These are phyloP conservation scores for Rhizopogon vesiculosus DNA, from an alignment of 768 basidiomycete species.

Conservation along the genomic window DNA sequence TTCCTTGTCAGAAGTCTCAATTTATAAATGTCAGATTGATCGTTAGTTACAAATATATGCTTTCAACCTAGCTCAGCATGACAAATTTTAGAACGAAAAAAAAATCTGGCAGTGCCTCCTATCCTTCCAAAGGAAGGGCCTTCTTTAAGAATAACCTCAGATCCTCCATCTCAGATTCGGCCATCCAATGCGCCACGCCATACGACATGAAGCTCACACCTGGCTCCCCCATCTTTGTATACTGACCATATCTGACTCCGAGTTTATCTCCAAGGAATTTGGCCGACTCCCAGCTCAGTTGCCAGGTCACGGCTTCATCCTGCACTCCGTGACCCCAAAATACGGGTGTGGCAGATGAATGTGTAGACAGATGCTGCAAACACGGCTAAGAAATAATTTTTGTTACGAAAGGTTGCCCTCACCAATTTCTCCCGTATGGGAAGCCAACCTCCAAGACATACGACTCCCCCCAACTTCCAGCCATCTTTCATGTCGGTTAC, in stretches of 20 bases:
- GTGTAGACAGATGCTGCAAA: constrained; percentile 53
- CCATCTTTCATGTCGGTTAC: constrained; percentile 23
- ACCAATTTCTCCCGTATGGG: constrained; percentile 60
- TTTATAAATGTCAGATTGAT: background rate
- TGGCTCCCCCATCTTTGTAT: constrained; percentile 6
- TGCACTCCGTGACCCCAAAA: constrained; percentile 80
- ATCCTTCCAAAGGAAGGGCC: constrained; percentile 34
- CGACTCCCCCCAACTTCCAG: constrained; percentile 61
- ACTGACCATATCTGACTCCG: constrained; percentile 30
- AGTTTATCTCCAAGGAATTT: constrained; percentile 48
- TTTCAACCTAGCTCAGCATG: background rate
- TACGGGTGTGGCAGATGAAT: constrained; percentile 57
- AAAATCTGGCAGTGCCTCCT: background rate
- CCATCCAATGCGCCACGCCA: constrained; percentile 61
- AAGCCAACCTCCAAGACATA: constrained; percentile 70
- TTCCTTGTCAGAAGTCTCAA: background rate
- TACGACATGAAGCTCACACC: constrained; percentile 66
- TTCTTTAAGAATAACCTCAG: constrained; percentile 61
- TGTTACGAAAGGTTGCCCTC: constrained; percentile 13
- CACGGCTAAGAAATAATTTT: background rate
- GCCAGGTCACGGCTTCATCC: constrained; percentile 63
- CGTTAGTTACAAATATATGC: background rate
- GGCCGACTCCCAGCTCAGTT: constrained; percentile 48
- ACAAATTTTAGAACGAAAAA: background rate
- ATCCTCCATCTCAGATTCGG: constrained; percentile 58